A percentile compares a stretch with the other conserved stretches of the same genome.
phyloP scores from a whole-genome alignment of 768 basidiomycete genomes.

The Termitomyces heimii region DNA sequence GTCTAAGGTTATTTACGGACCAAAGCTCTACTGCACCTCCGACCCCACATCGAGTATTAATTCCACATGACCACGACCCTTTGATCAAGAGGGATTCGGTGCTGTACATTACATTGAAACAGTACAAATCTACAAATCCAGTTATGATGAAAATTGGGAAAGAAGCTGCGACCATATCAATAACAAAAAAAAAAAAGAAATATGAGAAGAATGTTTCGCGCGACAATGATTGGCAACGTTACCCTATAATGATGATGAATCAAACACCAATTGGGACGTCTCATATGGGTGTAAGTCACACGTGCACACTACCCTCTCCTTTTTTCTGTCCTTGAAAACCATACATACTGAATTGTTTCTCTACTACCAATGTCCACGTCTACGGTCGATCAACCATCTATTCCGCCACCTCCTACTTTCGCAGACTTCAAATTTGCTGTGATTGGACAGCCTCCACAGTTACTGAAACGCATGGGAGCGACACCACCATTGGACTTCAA shows the following conservation, averaged over 20 bases:
- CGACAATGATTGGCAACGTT: not conserved
- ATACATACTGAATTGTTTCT: not conserved
- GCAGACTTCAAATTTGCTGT: conserved; percentile 7
- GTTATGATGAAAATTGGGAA: not conserved
- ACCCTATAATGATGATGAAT: not conserved
- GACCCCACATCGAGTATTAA: not conserved
- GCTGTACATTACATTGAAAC: not conserved
- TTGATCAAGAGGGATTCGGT: not conserved
- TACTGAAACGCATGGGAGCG: conserved; percentile 4
- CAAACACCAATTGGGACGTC: not conserved
- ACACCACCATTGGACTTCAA: conserved; percentile 2
- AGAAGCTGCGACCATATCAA: not conserved
- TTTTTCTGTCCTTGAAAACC: not conserved
- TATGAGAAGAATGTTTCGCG: not conserved
- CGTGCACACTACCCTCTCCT: not conserved
- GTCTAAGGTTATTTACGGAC: not conserved
- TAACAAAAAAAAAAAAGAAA: not conserved
- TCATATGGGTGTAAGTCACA: not conserved
- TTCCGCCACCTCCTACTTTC: conserved; percentile 4
- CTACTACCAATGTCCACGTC: not conserved
- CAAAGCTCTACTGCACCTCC: not conserved
- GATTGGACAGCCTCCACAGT: conserved; percentile 8
- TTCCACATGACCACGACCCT: not conserved
- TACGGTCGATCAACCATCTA: not conserved
- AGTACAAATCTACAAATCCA: not conserved